Evolutionary conservation across 257 asterid species (phyloP).

Genomic region (Perilla frutescens): DNA sequence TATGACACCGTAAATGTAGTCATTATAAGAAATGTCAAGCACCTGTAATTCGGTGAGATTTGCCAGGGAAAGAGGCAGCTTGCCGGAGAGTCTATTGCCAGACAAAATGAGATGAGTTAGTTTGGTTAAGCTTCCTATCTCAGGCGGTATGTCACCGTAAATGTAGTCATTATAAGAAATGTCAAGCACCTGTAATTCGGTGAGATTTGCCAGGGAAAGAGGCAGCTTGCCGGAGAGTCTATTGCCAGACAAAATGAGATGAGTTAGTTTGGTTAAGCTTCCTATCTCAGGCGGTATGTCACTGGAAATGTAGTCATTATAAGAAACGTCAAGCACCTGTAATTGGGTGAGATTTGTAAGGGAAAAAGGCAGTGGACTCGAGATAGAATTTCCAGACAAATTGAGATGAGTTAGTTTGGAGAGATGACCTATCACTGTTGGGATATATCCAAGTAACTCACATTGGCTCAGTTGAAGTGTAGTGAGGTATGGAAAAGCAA

Average conservation of each 20-base stretch:
- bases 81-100: too few species aligned
- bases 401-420: neutral
- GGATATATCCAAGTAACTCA: neutral
- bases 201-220: too few species aligned
- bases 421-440: neutral
- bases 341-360: too few species aligned
- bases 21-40: too few species aligned
- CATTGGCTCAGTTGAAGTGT: neutral
- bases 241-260: neutral
- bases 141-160: too few species aligned
- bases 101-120: too few species aligned
- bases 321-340: too few species aligned
- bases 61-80: neutral
- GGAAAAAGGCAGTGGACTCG: neutral
- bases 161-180: too few species aligned
- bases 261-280: neutral
- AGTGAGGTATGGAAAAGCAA: neutral
- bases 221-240: neutral
- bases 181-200: too few species aligned
- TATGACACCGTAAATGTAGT: too few species aligned
- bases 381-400: constrained; percentile 6
- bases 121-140: too few species aligned
- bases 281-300: neutral
- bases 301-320: neutral
- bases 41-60: too few species aligned